Conservation (phyloP, 2,329 filamentous ascomycete genomes). For the Xylaria sp. region DNA sequence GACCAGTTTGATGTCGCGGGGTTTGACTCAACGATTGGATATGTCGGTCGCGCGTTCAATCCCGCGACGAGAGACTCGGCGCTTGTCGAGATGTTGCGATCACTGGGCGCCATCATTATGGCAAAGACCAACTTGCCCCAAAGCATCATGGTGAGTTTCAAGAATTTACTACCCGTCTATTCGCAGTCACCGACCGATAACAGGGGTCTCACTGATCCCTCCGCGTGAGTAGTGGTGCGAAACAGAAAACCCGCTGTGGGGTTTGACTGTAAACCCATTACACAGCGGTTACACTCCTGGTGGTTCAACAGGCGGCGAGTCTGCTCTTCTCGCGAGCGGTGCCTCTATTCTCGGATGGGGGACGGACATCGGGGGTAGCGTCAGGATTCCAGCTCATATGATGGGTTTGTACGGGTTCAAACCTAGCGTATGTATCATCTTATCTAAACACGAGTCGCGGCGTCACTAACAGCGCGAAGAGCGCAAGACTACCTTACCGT, state of each 20-base stretch:
- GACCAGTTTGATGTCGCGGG: constrained; percentile 72
- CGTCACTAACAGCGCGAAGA: constrained; percentile 53
- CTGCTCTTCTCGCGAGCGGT: constrained; percentile 41
- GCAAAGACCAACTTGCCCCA: constrained; percentile 61
- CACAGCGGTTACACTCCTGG: constrained; percentile 58
- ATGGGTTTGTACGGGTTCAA: constrained; percentile 63
- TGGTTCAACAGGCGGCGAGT: constrained; percentile 51
- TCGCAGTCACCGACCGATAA: background rate
- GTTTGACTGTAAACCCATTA: constrained; percentile 59
- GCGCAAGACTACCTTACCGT: constrained; percentile 65
- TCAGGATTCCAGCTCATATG: constrained; percentile 60
- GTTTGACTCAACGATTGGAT: constrained; percentile 68
- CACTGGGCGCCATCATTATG: constrained; percentile 62
- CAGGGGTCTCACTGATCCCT: background rate
- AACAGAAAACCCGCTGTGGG: constrained; percentile 64
- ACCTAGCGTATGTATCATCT: constrained; percentile 55
- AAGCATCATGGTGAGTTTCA: constrained; percentile 46
- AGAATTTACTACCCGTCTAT: background rate
- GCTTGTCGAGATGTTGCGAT: constrained; percentile 60
- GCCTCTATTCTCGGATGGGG: constrained; percentile 59
- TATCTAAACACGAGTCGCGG: background rate
- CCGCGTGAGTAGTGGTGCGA: constrained; percentile 58
- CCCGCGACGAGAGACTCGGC: constrained; percentile 62
- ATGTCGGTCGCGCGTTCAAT: constrained; percentile 61
- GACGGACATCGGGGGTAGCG: constrained; percentile 63